phyloP scores from a whole-genome alignment of 2,329 filamentous ascomycete species.

The Mollisiaceae sp. region DNA sequence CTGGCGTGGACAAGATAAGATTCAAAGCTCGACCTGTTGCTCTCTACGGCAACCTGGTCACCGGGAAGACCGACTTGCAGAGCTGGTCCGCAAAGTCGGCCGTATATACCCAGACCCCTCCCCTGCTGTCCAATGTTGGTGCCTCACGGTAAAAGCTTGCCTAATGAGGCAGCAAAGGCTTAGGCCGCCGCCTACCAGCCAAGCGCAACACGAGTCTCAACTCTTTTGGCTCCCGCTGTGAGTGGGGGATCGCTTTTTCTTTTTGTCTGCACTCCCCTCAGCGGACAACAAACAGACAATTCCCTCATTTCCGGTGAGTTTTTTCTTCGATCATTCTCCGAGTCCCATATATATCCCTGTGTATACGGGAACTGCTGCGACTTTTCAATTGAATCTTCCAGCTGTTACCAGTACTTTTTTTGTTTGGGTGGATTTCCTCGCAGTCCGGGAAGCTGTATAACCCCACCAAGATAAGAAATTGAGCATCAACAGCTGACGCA shows the following conservation, averaged over 20 bases:
- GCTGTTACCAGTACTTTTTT: not conserved
- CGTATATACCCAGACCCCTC: not conserved
- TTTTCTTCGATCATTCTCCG: conserved; percentile 7
- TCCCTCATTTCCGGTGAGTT: conserved; percentile 25
- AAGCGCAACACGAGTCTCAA: not conserved
- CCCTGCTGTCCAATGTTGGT: too few relatives aligned
- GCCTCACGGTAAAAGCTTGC: too few relatives aligned
- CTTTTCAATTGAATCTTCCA: conserved; percentile 4
- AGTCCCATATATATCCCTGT: conserved; percentile 1
- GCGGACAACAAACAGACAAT: conserved; percentile 11
- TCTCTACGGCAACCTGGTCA: not conserved
- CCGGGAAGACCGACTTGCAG: not conserved
- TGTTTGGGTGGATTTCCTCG: conserved; percentile 10
- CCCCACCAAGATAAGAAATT: conserved; percentile 26
- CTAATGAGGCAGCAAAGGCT: not conserved
- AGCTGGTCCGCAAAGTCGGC: not conserved
- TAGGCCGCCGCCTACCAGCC: not conserved
- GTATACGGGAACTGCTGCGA: not conserved
- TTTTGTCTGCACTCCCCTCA: conserved; percentile 8
- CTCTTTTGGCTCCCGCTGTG: not conserved
- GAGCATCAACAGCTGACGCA: conserved; percentile 22
- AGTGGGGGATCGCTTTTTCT: conserved; percentile 9
- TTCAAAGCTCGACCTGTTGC: not conserved
- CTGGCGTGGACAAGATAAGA: not conserved
- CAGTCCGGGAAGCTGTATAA: conserved; percentile 18